phyloP scores from a whole-genome alignment of 345 rosid genomes.

The Raphanus raphanistrum region DNA sequence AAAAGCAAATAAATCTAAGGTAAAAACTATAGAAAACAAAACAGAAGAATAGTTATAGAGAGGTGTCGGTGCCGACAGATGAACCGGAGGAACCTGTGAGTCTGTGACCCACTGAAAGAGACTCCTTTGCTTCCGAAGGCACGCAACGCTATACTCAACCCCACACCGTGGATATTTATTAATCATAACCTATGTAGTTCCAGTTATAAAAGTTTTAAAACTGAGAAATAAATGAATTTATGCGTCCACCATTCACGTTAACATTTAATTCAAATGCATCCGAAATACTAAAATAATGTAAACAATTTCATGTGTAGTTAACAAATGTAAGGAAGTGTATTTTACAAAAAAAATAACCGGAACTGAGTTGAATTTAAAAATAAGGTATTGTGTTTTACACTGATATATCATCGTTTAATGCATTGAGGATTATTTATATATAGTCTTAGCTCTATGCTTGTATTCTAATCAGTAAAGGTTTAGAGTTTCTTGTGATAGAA shows the following conservation, averaged over 20 bases:
- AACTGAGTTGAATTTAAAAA: neutral
- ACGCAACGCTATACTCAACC: constrained; percentile 36
- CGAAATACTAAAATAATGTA: neutral
- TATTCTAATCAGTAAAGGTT: constrained; percentile 5
- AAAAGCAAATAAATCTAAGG: neutral
- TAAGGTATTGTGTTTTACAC: neutral
- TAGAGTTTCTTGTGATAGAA: neutral
- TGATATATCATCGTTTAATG: neutral
- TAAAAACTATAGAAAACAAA: constrained; percentile 2
- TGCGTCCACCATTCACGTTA: neutral
- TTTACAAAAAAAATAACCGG: neutral
- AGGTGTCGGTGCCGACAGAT: constrained; percentile 44
- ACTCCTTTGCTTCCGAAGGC: constrained; percentile 36
- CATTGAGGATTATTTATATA: neutral
- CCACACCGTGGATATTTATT: constrained; percentile 21
- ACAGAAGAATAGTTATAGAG: constrained; percentile 23
- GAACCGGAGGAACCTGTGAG: constrained; percentile 30
- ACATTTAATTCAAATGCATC: neutral
- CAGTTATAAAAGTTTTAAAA: neutral
- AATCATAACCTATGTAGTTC: constrained; percentile 13
- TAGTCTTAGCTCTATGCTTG: neutral
- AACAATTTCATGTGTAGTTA: neutral
- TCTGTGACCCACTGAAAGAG: constrained; percentile 29
- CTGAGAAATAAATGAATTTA: neutral
- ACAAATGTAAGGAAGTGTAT: neutral